Conservation (phyloP, 345 rosid genomes). For the Sonneratia caseolaris region DNA sequence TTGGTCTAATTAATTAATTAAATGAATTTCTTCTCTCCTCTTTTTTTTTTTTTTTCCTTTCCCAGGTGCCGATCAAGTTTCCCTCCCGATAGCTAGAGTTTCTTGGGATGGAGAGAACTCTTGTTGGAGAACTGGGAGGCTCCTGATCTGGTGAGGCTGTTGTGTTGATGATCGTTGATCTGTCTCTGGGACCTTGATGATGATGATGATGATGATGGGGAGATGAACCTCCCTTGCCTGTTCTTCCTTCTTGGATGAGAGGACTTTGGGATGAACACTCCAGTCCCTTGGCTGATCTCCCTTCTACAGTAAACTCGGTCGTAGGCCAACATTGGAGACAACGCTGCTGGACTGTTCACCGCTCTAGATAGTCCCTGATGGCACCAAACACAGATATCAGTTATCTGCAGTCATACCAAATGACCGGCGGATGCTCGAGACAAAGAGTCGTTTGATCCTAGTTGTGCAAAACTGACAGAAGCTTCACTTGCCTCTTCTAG, state of each 20-base stretch:
- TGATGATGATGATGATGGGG: not conserved
- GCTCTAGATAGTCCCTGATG: slow-evolving; percentile 8
- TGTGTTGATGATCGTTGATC: not conserved
- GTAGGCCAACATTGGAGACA: slow-evolving; percentile 28
- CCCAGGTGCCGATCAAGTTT: no score
- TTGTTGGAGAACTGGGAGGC: not conserved
- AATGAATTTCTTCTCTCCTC: not conserved
- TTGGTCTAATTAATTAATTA: not conserved
- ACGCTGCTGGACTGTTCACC: slow-evolving; percentile 12
- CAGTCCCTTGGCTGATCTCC: slow-evolving; percentile 11
- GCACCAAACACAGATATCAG: not conserved
- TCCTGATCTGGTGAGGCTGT: slow-evolving; percentile 2
- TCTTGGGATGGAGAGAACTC: not conserved
- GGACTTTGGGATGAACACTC: slow-evolving; percentile 13
- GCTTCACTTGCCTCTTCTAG: no score
- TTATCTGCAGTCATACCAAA: not conserved
- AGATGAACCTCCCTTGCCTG: slow-evolving; percentile 8
- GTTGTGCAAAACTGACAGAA: no score
- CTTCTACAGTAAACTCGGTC: slow-evolving; percentile 16
- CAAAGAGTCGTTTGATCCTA: no score
- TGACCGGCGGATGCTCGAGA: no score
- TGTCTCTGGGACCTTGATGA: not conserved
- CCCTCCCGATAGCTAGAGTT: not conserved
- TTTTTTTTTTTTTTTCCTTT: no score
- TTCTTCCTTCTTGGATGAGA: slow-evolving; percentile 10